phyloP scores from a whole-genome alignment of 768 basidiomycete species.

The Cyclocybe cylindracea region DNA sequence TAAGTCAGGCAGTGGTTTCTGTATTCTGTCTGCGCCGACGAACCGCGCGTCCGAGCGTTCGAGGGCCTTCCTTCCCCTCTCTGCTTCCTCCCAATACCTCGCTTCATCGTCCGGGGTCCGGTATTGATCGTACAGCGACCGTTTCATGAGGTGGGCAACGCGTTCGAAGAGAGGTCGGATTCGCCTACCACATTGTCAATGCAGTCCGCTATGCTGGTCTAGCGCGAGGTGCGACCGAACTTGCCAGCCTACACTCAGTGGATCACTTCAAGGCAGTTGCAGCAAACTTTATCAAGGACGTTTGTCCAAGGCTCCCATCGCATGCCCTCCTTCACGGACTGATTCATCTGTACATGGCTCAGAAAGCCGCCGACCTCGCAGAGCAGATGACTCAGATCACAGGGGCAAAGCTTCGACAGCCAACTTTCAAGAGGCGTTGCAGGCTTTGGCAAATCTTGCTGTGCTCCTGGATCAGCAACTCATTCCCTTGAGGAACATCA shows the following conservation, averaged over 20 bases:
- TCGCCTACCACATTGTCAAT: conserved; percentile 60
- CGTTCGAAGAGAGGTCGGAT: no score
- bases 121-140: conserved; percentile 23
- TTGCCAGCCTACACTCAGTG: conserved; percentile 17
- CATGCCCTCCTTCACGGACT: conserved; percentile 69
- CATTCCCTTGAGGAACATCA: conserved; percentile 45
- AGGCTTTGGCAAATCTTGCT: conserved; percentile 63
- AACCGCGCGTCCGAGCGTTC: conserved; percentile 19
- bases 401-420: no score
- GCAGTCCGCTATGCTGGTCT: conserved; percentile 49
- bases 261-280: conserved; percentile 36
- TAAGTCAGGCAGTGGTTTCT: neutral
- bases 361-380: no score
- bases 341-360: conserved; percentile 48
- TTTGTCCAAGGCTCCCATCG: conserved; percentile 60
- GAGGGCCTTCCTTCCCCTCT: conserved; percentile 4
- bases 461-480: conserved; percentile 49
- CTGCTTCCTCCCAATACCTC: conserved; percentile 18
- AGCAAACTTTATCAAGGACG: conserved; percentile 46
- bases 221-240: neutral
- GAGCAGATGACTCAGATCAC: no score
- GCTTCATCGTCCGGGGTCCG: conserved; percentile 10
- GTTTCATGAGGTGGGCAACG: conserved; percentile 41
- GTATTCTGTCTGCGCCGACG: conserved; percentile 4
- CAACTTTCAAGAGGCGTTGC: conserved; percentile 38